Conservation (phyloP, 495 filamentous ascomycete genomes). For the Penicillium lividum region DNA sequence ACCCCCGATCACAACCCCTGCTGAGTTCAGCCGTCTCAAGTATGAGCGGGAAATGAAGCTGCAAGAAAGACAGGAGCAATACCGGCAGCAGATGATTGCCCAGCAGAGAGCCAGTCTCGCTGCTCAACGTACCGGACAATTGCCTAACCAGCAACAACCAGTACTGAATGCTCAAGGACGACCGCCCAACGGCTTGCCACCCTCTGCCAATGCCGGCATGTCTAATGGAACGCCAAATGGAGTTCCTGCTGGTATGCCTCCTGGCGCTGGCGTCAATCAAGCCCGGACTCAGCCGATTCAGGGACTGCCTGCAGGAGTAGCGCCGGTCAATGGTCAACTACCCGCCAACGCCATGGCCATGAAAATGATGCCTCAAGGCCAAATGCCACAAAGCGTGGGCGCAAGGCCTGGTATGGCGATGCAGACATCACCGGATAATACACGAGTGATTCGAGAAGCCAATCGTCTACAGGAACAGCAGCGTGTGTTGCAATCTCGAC, state of each 20-base stretch:
- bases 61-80: conserved; percentile 69
- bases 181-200: conserved; percentile 41
- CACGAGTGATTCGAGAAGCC: conserved; percentile 59
- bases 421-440: conserved; percentile 53
- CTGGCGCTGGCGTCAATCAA: conserved; percentile 40
- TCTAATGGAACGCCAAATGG: conserved; percentile 36
- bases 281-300: conserved; percentile 41
- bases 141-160: conserved; percentile 42
- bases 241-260: conserved; percentile 40
- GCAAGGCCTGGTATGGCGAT: conserved; percentile 61
- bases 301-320: conserved; percentile 36
- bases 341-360: conserved; percentile 57
- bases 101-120: conserved; percentile 56
- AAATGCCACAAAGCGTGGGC: conserved; percentile 63
- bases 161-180: conserved; percentile 44
- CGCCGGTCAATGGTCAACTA: conserved; percentile 49
- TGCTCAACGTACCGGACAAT: conserved; percentile 47
- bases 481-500: conserved; percentile 64
- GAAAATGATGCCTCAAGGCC: conserved; percentile 69
- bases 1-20: conserved; percentile 66
- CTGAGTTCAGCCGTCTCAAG: conserved; percentile 86
- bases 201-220: conserved; percentile 32
- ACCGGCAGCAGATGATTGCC: conserved; percentile 63
- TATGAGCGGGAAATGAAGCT: conserved; percentile 79
- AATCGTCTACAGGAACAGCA: conserved; percentile 65